A percentile compares a stretch with the other conserved stretches of the same genome.
Evolutionary conservation across 805 yeast species (phyloP).

Genomic region (Yamadazyma insecticola): DNA sequence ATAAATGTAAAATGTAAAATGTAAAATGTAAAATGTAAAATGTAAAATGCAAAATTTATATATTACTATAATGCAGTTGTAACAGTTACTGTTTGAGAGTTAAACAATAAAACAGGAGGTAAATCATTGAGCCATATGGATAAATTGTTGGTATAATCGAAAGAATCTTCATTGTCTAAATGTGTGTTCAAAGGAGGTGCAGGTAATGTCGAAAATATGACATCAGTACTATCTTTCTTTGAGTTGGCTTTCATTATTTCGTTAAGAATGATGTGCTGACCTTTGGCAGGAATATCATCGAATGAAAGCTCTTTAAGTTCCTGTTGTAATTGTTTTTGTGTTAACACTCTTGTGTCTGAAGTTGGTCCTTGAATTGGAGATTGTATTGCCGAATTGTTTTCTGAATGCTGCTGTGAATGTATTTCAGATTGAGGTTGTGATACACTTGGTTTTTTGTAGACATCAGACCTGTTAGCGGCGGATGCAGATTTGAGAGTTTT

Average conservation of each 20-base stretch:
- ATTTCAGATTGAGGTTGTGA: not conserved
- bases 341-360: conserved; percentile 11
- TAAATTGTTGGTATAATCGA: conserved; percentile 70
- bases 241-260: conserved; percentile 75
- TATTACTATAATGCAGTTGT: conserved; percentile 78
- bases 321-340: conserved; percentile 31
- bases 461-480: conserved; percentile 4
- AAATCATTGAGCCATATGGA: conserved; percentile 77
- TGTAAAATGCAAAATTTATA: too few relatives aligned
- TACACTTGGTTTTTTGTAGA: conserved; percentile 3
- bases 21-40: too few relatives aligned
- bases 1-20: too few relatives aligned
- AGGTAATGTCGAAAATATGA: conserved; percentile 86
- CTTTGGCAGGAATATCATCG: conserved; percentile 85
- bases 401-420: not conserved
- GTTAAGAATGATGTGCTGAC: conserved; percentile 85
- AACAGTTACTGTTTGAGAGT: conserved; percentile 93
- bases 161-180: conserved; percentile 58
- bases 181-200: conserved; percentile 85
- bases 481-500: conserved; percentile 2
- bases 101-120: conserved; percentile 79
- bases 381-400: not conserved
- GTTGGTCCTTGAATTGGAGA: not conserved
- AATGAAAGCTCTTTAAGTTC: conserved; percentile 48
- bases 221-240: conserved; percentile 47